These are phyloP conservation scores for Suillus americanus DNA, from an alignment of 768 basidiomycete species.

Conservation along the genomic window DNA sequence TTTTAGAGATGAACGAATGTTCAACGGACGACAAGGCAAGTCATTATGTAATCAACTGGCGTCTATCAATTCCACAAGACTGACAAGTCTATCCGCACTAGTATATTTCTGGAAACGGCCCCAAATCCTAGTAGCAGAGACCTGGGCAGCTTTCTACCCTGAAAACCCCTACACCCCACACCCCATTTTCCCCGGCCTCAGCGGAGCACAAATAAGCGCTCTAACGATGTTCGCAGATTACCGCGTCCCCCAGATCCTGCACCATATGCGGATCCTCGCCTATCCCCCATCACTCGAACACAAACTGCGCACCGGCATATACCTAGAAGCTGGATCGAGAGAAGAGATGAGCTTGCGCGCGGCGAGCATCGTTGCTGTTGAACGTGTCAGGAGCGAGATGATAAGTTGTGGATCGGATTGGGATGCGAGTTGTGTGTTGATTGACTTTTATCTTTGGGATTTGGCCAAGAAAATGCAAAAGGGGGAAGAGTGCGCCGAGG, in stretches of 20 bases:
- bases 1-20: constrained; percentile 68
- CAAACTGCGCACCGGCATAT: constrained; percentile 43
- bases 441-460: constrained; percentile 93
- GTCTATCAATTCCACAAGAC: background rate
- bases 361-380: constrained; percentile 79
- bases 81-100: constrained; percentile 24
- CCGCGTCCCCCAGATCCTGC: constrained; percentile 86
- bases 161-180: constrained; percentile 44
- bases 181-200: constrained; percentile 66
- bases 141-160: constrained; percentile 91
- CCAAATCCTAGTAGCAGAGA: constrained; percentile 89
- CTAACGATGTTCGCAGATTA: constrained; percentile 97
- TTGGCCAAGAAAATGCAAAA: constrained; percentile 73
- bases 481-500: constrained; percentile 59
- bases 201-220: constrained; percentile 60
- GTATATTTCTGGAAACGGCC: constrained; percentile 89
- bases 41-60: background rate
- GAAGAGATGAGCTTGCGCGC: constrained; percentile 82
- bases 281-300: constrained; percentile 66
- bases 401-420: constrained; percentile 36
- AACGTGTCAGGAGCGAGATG: constrained; percentile 57
- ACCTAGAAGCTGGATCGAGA: constrained; percentile 53
- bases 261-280: constrained; percentile 73
- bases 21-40: constrained; percentile 47
- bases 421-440: constrained; percentile 69